phyloP scores from a whole-genome alignment of 768 basidiomycete species.

The Serendipita vermifera region DNA sequence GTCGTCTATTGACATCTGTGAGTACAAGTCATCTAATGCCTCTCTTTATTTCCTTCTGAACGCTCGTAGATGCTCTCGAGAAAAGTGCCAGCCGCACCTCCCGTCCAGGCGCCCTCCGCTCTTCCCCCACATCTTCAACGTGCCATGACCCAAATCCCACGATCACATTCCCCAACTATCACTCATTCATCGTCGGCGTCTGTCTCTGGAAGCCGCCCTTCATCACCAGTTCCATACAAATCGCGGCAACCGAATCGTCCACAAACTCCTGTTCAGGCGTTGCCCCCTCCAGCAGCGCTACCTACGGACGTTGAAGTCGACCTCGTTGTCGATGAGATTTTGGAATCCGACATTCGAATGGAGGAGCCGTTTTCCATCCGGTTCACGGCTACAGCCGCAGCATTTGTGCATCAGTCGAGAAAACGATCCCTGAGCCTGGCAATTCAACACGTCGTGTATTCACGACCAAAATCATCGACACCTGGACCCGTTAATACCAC shows the following conservation, averaged over 20 bases:
- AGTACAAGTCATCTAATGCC: slow-evolving; percentile 16
- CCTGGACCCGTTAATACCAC: slow-evolving; percentile 8
- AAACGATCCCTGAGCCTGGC: slow-evolving; percentile 36
- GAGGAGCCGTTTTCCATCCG: slow-evolving; percentile 49
- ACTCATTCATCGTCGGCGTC: slow-evolving; percentile 17
- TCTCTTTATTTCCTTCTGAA: neutral
- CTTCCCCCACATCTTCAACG: slow-evolving; percentile 68
- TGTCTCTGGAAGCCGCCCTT: slow-evolving; percentile 22
- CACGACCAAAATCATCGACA: slow-evolving; percentile 20
- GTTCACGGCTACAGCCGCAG: slow-evolving; percentile 41
- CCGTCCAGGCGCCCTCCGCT: slow-evolving; percentile 48
- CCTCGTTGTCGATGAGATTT: slow-evolving; percentile 40
- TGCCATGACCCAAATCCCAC: slow-evolving; percentile 1
- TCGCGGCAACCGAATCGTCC: slow-evolving; percentile 12
- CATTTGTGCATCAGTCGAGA: slow-evolving; percentile 27
- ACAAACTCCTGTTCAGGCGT: slow-evolving; percentile 15
- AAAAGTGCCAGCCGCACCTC: slow-evolving; percentile 43
- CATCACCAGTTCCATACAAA: slow-evolving; percentile 24
- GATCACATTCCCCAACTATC: slow-evolving; percentile 14
- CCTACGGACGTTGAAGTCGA: slow-evolving; percentile 40
- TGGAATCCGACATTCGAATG: slow-evolving; percentile 30
- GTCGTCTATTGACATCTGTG: slow-evolving; percentile 72
- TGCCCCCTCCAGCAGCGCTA: slow-evolving; percentile 17
- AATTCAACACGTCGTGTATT: slow-evolving; percentile 51
- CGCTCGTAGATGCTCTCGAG: slow-evolving; percentile 54